Base-by-base conservation (phyloP, 2,329 filamentous ascomycete species). In the Ophiognomonia clavigignenti-juglandacearum region DNA sequence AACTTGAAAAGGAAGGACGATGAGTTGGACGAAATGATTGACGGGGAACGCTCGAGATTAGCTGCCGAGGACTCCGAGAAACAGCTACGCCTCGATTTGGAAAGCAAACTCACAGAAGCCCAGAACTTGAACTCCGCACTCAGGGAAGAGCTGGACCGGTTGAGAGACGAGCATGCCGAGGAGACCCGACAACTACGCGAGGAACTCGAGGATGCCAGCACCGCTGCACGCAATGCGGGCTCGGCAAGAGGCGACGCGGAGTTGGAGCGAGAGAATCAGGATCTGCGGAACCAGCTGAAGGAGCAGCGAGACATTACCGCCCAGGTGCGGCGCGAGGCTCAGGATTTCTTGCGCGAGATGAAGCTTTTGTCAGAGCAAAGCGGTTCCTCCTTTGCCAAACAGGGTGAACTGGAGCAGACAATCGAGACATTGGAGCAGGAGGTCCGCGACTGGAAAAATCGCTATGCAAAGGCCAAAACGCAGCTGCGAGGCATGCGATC, bases 261-360 rank as follows among this genome's bases (percentile, higher is more conserved):
- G 39, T 68, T 85, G 50, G 76, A 81, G 59, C 73, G 71, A 38
- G 84, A 88, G 59, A 87, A 96, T 57, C 76, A 84, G 47, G 78
- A 80, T 36, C 68, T 91, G 19, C 80, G 85, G 53, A 64, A 67
- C 29, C 77, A 85, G 24, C 67, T 92, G 19, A 70, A 73, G 43
- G 77, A 91, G 53, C 92, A 97, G 63, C 84, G 89, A 56, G 78
- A 85, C 48, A 78, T 93, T 2, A 95, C 90, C 0, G 86, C 95
- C 52, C 87, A 96, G 59, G 93, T 96, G 26, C 82, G 88, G 20
- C 80, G 78, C 45, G 88, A 96, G 67, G 90, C 91, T 0, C 83
- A 88, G 47, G 78, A 83, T 41, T 96, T 92, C 62, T 68, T 98
- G 36, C 77, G 80, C 52, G 93, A 98, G 65, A 98, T 97, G 93